Percentiles rank a stretch among this genome's conserved stretches.
These are phyloP conservation scores for Symbiodinium pilosum DNA, from an alignment of 73 alveolate genomes.

Conservation along the genomic window DNA sequence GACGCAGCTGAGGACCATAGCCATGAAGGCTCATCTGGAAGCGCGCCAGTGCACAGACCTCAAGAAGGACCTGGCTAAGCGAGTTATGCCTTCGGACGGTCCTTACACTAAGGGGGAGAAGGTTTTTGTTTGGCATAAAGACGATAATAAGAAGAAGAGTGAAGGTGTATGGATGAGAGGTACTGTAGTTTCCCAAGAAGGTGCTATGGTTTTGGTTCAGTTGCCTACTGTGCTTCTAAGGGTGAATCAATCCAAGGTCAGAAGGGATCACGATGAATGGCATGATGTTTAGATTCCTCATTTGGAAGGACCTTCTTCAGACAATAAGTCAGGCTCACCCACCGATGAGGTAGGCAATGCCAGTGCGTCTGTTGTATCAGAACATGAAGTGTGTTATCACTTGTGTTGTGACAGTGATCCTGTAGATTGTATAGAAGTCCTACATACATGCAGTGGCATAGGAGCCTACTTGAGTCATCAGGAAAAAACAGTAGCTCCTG, in stretches of 20 bases:
- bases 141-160: not conserved
- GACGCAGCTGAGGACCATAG: not conserved
- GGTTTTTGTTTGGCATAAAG: slow-evolving; percentile 22
- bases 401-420: not conserved
- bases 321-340: not conserved
- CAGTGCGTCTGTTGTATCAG: not conserved
- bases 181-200: not conserved
- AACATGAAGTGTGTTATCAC: not conserved
- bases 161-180: not conserved
- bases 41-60: not conserved
- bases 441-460: too few species aligned
- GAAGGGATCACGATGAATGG: not conserved
- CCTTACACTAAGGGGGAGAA: not conserved
- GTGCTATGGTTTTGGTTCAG: not conserved
- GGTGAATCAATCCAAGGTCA: not conserved
- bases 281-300: slow-evolving; percentile 15
- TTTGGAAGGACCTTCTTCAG: not conserved
- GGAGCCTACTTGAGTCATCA: too few species aligned
- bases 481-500: too few species aligned
- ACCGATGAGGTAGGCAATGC: not conserved
- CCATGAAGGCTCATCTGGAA: slow-evolving; percentile 25
- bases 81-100: slow-evolving; percentile 11
- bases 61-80: not conserved
- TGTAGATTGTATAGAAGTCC: not conserved
- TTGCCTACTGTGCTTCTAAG: not conserved